Percentiles rank a stretch among this genome's conserved stretches.
phyloP scores from a whole-genome alignment of 805 yeast species.

The Wickerhamomyces alni region DNA sequence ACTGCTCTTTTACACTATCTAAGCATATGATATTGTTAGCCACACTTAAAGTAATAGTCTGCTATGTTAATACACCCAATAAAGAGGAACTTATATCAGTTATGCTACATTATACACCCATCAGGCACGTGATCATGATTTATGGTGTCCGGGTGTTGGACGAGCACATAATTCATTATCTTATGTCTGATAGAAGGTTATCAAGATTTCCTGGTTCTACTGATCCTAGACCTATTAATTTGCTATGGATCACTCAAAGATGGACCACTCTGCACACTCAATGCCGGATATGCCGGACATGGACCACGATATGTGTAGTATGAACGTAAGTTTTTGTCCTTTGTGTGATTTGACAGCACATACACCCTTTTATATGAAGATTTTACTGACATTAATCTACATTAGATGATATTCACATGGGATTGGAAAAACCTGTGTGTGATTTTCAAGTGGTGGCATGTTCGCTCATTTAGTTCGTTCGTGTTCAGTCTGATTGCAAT shows the following conservation, averaged over 20 bases:
- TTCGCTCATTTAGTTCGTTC: slow-evolving; percentile 45
- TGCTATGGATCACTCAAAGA: slow-evolving; percentile 9
- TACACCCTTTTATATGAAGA: slow-evolving; percentile 2
- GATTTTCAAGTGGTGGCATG: slow-evolving; percentile 77
- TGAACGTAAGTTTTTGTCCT: slow-evolving; percentile 34
- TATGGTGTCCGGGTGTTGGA: no score
- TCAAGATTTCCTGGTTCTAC: background rate
- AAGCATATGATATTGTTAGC: no score
- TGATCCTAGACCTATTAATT: background rate
- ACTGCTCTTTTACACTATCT: no score
- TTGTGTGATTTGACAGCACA: background rate
- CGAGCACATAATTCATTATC: no score
- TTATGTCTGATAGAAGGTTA: no score
- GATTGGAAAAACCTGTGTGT: slow-evolving; percentile 67
- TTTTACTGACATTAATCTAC: slow-evolving; percentile 3
- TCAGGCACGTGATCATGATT: no score
- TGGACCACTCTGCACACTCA: slow-evolving; percentile 18
- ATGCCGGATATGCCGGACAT: slow-evolving; percentile 22
- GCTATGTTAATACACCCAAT: no score
- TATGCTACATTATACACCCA: no score
- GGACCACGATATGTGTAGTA: slow-evolving; percentile 39
- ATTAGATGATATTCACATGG: slow-evolving; percentile 71
- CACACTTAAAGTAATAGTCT: no score
- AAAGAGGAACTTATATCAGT: no score
- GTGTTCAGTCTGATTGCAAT: slow-evolving; percentile 46